Percentiles rank a stretch among this genome's conserved stretches.
Evolutionary conservation across 306 rosid genomes (phyloP).

Genomic region (Vigna hirtella): DNA sequence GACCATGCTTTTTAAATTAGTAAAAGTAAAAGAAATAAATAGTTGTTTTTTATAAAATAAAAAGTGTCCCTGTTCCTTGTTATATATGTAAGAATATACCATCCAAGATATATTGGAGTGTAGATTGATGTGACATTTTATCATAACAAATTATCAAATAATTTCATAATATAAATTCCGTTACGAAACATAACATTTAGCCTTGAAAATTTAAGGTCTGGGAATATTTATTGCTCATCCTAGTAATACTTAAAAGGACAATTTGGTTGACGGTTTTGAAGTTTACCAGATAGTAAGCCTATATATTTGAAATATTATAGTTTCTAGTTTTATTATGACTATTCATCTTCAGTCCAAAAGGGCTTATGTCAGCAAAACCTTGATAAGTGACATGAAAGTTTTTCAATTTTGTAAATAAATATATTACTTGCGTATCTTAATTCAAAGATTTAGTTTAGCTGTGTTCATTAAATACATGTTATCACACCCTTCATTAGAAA

Average conservation of each 20-base stretch:
- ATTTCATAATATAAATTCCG: neutral
- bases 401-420: neutral
- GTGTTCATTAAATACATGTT: constrained; percentile 1
- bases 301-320: neutral
- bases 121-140: neutral
- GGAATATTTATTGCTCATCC: neutral
- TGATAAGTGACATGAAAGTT: neutral
- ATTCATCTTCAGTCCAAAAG: neutral
- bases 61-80: neutral
- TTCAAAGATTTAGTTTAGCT: neutral
- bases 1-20: neutral
- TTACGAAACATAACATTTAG: neutral
- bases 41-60: neutral
- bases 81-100: neutral
- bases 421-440: neutral
- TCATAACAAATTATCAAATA: neutral
- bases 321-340: neutral
- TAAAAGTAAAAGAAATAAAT: neutral
- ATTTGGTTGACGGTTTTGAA: neutral
- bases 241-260: constrained; percentile 1
- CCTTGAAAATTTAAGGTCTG: neutral
- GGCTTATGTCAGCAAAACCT: neutral
- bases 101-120: neutral
- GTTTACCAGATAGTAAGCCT: neutral
- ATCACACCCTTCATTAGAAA: neutral